Conservation (phyloP, 345 rosid species). For the Hibiscus tridactylites region DNA sequence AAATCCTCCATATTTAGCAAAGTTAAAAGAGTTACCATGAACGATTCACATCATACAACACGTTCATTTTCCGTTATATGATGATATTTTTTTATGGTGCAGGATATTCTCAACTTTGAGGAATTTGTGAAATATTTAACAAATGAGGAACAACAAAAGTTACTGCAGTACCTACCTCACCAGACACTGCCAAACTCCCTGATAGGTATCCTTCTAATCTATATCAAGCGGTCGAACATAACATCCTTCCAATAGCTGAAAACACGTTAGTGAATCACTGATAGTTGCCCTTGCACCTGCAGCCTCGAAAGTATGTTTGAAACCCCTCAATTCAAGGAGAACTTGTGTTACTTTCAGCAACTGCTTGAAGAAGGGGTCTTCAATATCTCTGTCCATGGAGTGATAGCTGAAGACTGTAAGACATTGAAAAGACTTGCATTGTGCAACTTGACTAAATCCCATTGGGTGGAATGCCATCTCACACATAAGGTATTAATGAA, state of each 20-base stretch:
- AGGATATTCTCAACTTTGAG: slow-evolving; percentile 79
- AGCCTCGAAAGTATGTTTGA: slow-evolving; percentile 72
- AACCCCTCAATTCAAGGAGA: slow-evolving; percentile 80
- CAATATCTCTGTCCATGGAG: slow-evolving; percentile 45
- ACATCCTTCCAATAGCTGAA: not conserved
- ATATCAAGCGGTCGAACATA: not conserved
- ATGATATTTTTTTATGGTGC: slow-evolving; percentile 18
- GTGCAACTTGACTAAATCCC: slow-evolving; percentile 43
- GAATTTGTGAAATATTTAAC: slow-evolving; percentile 60
- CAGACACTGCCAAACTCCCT: slow-evolving; percentile 48
- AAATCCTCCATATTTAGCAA: not conserved
- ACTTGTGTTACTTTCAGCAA: slow-evolving; percentile 55
- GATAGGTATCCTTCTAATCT: slow-evolving; percentile 37
- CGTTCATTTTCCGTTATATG: not conserved
- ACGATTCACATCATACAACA: not conserved
- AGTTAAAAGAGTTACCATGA: not conserved
- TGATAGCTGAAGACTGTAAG: slow-evolving; percentile 51
- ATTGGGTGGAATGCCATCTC: slow-evolving; percentile 55
- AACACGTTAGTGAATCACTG: not conserved
- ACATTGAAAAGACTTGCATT: slow-evolving; percentile 55
- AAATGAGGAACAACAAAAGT: slow-evolving; percentile 69
- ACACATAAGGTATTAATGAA: slow-evolving; percentile 45
- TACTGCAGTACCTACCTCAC: slow-evolving; percentile 61
- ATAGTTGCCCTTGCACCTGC: slow-evolving; percentile 26
- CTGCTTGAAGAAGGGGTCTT: slow-evolving; percentile 78